These are phyloP conservation scores for Yarrowia hollandica DNA, from an alignment of 805 yeast genomes.

Conservation along the genomic window DNA sequence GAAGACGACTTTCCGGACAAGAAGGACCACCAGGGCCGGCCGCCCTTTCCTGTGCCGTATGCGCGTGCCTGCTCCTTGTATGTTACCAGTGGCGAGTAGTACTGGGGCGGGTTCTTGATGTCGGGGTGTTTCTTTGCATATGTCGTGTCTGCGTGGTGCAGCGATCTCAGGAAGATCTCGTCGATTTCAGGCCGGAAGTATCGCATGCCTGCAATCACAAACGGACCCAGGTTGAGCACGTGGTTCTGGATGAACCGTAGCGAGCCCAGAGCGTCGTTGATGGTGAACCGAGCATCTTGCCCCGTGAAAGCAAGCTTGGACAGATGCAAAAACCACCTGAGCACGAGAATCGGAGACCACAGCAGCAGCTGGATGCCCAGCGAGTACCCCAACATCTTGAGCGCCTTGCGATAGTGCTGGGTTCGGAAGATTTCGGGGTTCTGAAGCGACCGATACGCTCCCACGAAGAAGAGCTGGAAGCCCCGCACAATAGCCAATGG, in stretches of 20 bases:
- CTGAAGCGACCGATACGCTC: conserved; percentile 49
- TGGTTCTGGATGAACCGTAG: conserved; percentile 43
- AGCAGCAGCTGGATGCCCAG: conserved; percentile 43
- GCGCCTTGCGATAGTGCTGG: conserved; percentile 44
- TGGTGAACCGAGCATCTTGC: conserved; percentile 25
- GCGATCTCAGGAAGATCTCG: conserved; percentile 44
- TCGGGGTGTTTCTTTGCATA: conserved; percentile 46
- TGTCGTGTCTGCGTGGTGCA: conserved; percentile 45
- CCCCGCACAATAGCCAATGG: conserved; percentile 53
- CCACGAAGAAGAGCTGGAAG: conserved; percentile 52
- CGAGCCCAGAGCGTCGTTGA: conserved; percentile 35
- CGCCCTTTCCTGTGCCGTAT: conserved; percentile 18
- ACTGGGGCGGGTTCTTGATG: conserved; percentile 34
- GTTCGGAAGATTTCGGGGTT: conserved; percentile 46
- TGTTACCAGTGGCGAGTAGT: conserved; percentile 31
- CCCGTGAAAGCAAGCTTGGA: conserved; percentile 24
- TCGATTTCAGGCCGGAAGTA: conserved; percentile 47
- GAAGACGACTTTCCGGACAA: not conserved
- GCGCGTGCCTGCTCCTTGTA: conserved; percentile 10
- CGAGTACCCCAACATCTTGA: conserved; percentile 44
- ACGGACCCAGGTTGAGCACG: conserved; percentile 47
- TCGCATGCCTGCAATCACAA: conserved; percentile 44
- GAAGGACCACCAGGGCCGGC: not conserved
- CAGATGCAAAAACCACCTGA: conserved; percentile 35
- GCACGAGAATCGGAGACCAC: conserved; percentile 39